Evolutionary conservation across 257 asterid genomes (phyloP).

Genomic region (Nemophila menziesii): DNA sequence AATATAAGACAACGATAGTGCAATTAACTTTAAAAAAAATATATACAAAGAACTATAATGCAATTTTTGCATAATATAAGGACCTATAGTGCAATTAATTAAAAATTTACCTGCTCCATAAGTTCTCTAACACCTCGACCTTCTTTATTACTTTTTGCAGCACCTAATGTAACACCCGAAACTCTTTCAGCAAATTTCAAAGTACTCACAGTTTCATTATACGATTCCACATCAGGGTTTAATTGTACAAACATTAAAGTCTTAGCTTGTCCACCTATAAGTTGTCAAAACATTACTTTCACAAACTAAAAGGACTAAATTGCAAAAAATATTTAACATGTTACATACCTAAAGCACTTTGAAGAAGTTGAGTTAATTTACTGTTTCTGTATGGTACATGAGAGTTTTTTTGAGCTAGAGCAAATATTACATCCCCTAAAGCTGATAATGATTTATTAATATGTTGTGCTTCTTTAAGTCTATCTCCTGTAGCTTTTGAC

Average conservation of each 20-base stretch:
- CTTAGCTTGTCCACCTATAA: conserved; percentile 89
- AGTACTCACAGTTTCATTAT: conserved; percentile 79
- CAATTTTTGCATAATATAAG: no score
- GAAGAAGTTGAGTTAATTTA: conserved; percentile 96
- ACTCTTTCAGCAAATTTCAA: conserved; percentile 95
- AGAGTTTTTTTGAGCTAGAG: conserved; percentile 76
- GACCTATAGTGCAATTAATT: no score
- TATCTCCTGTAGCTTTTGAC: conserved; percentile 86
- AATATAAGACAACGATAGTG: no score
- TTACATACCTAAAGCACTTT: conserved; percentile 72
- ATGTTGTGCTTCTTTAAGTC: conserved; percentile 92
- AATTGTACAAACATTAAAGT: conserved; percentile 94
- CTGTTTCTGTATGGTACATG: conserved; percentile 96
- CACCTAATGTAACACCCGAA: conserved; percentile 96
- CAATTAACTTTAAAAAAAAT: no score
- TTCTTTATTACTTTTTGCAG: conserved; percentile 78
- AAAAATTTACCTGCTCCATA: conserved; percentile 83
- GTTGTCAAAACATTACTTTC: no score
- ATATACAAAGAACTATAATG: no score
- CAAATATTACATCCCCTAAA: conserved; percentile 92
- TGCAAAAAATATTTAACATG: conserved; percentile 2
- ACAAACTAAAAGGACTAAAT: conserved; percentile 3
- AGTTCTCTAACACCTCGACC: conserved; percentile 85
- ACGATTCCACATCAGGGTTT: conserved; percentile 90
- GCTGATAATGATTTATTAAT: conserved; percentile 92